phyloP scores from a whole-genome alignment of 768 basidiomycete species.

The Lactarius evosmus region DNA sequence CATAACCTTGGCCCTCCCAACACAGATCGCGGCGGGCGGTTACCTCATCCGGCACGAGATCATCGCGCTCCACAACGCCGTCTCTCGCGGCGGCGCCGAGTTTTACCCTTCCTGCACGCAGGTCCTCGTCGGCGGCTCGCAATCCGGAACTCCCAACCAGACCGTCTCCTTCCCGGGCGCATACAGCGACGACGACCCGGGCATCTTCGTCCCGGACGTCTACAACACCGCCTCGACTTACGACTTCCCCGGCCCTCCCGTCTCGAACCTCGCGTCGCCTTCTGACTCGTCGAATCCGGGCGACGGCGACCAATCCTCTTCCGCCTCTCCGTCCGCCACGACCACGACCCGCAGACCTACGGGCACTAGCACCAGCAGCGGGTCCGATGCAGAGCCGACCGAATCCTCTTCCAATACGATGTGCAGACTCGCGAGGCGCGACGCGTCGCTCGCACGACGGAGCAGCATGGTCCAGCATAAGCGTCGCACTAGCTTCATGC shows the following conservation, averaged over 20 bases:
- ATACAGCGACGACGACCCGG: constrained; percentile 67
- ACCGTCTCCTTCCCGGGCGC: constrained; percentile 70
- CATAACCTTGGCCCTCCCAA: constrained; percentile 35
- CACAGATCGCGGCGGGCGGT: constrained; percentile 57
- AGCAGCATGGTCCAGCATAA: constrained; percentile 12
- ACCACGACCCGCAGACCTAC: neutral
- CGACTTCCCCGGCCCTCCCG: constrained; percentile 23
- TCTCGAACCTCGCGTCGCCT: constrained; percentile 27
- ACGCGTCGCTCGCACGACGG: neutral
- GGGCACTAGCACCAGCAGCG: neutral
- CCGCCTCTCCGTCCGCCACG: neutral
- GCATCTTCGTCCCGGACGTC: constrained; percentile 56
- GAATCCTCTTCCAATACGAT: neutral
- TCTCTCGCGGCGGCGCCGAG: constrained; percentile 59
- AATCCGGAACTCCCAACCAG: constrained; percentile 49
- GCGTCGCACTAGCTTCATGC: constrained; percentile 13
- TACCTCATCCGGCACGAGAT: constrained; percentile 80
- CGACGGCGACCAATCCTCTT: neutral
- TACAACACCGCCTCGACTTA: constrained; percentile 4
- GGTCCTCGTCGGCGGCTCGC: constrained; percentile 50
- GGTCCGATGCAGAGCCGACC: neutral
- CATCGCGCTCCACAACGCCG: constrained; percentile 69
- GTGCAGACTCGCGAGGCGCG: constrained; percentile 17
- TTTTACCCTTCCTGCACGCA: constrained; percentile 75
- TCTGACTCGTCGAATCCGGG: constrained; percentile 2